Evolutionary conservation across 805 yeast species (phyloP).

Genomic region (Lipomyces spencermartinsiae): DNA sequence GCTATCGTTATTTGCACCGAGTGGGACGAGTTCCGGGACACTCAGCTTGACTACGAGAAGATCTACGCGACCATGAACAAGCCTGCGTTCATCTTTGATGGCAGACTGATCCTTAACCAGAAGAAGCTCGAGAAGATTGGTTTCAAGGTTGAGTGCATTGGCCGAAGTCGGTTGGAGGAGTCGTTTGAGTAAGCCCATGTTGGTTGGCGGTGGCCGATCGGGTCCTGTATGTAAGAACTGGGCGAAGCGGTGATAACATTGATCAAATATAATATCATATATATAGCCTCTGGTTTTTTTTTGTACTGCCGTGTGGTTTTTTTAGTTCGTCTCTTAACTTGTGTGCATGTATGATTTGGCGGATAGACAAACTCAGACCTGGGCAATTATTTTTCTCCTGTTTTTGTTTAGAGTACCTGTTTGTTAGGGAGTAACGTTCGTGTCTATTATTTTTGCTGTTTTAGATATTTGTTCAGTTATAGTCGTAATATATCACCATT

Average conservation of each 20-base stretch:
- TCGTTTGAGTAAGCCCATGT: conserved; percentile 27
- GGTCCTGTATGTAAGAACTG: not conserved
- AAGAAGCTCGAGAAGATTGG: conserved; percentile 42
- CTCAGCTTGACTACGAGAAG: conserved; percentile 42
- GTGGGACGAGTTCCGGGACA: conserved; percentile 45
- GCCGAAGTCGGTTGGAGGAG: conserved; percentile 38
- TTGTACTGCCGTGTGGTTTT: not conserved
- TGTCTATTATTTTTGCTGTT: not conserved
- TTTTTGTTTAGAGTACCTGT: not conserved
- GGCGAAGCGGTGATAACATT: not conserved
- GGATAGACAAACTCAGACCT: not conserved
- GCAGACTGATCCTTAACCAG: conserved; percentile 41
- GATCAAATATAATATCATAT: not conserved
- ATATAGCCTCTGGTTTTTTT: not conserved
- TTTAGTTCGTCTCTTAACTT: not conserved
- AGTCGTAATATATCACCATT: not conserved
- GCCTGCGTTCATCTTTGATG: conserved; percentile 45
- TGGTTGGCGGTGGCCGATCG: not conserved
- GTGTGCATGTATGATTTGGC: not conserved
- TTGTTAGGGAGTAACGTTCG: not conserved
- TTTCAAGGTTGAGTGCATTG: conserved; percentile 43
- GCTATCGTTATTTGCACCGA: conserved; percentile 44
- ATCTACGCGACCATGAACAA: conserved; percentile 42
- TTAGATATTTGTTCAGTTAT: not conserved
- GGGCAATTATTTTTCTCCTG: not conserved